phyloP scores from a whole-genome alignment of 805 yeast genomes.

The Candida peoriensis region DNA sequence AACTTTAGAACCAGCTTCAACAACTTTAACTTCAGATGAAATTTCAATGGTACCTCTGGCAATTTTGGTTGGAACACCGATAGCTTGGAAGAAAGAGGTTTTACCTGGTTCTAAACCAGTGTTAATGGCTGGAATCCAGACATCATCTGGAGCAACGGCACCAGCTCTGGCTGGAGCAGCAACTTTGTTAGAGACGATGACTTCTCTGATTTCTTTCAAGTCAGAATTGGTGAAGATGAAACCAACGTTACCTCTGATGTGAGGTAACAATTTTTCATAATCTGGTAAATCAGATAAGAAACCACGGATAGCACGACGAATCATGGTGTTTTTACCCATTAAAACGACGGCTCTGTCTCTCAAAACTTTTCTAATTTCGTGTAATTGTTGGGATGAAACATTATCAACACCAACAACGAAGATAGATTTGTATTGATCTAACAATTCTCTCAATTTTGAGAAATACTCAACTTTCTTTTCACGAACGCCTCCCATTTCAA shows the following conservation, averaged over 20 bases:
- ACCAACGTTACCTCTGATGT: constrained; percentile 98
- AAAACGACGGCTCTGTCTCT: constrained; percentile 93
- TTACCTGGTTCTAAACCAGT: constrained; percentile 99
- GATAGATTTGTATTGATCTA: constrained; percentile 96
- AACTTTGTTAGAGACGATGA: constrained; percentile 85
- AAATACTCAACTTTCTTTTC: constrained; percentile 96
- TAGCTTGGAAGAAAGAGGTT: constrained; percentile 99
- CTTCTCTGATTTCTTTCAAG: constrained; percentile 88
- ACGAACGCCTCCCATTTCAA: constrained; percentile 99
- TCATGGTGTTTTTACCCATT: constrained; percentile 99
- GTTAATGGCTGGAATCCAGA: constrained; percentile 98
- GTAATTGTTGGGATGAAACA: constrained; percentile 99
- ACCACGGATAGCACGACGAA: constrained; percentile 98
- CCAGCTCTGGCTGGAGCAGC: constrained; percentile 99
- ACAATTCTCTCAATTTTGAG: constrained; percentile 87
- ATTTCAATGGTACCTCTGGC: constrained; percentile 99
- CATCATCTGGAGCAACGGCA: constrained; percentile 98
- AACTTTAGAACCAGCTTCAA: constrained; percentile 77
- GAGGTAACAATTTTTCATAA: constrained; percentile 90
- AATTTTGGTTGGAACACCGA: constrained; percentile 99
- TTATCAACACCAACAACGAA: constrained; percentile 99
- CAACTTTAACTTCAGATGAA: constrained; percentile 94
- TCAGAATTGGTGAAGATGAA: constrained; percentile 98
- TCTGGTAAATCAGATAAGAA: constrained; percentile 93
- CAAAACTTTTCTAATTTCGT: constrained; percentile 95